phyloP scores from a whole-genome alignment of 805 yeast genomes.

The Nakazawaea sp. region DNA sequence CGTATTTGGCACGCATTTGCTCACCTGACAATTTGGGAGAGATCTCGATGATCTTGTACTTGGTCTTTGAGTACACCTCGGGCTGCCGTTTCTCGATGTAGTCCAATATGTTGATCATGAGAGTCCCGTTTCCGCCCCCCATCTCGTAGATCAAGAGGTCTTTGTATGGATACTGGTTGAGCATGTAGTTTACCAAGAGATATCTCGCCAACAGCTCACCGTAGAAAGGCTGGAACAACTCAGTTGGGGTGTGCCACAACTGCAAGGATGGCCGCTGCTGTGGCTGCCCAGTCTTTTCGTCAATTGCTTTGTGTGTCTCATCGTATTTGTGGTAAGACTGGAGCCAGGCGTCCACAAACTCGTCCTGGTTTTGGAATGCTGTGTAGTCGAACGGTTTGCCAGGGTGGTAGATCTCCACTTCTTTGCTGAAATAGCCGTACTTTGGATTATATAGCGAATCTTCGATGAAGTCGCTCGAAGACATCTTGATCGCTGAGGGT shows the following conservation, averaged over 20 bases:
- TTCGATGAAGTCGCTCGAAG: conserved; percentile 75
- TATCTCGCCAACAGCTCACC: conserved; percentile 85
- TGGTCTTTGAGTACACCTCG: conserved; percentile 62
- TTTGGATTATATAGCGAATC: conserved; percentile 76
- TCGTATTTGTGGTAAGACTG: conserved; percentile 52
- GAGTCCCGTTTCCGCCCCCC: conserved; percentile 88
- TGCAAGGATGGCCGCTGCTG: conserved; percentile 41
- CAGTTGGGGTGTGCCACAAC: conserved; percentile 89
- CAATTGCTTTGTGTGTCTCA: conserved; percentile 15
- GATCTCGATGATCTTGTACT: conserved; percentile 69
- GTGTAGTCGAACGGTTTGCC: conserved; percentile 58
- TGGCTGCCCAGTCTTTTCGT: conserved; percentile 11
- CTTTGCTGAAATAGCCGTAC: conserved; percentile 77
- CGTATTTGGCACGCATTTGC: conserved; percentile 29
- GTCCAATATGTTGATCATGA: conserved; percentile 69
- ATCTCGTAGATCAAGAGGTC: conserved; percentile 77
- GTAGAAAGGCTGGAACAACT: conserved; percentile 74
- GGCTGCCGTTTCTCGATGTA: conserved; percentile 59
- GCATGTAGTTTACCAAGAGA: conserved; percentile 61
- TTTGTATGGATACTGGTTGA: conserved; percentile 59
- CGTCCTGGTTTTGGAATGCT: conserved; percentile 54
- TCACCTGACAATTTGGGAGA: conserved; percentile 53
- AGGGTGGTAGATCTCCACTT: conserved; percentile 71
- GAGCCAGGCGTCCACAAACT: conserved; percentile 64
- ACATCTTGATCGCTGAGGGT: conserved; percentile 62